Conservation (phyloP, 2,329 filamentous ascomycete genomes). For the Celoporthe dispersa region DNA sequence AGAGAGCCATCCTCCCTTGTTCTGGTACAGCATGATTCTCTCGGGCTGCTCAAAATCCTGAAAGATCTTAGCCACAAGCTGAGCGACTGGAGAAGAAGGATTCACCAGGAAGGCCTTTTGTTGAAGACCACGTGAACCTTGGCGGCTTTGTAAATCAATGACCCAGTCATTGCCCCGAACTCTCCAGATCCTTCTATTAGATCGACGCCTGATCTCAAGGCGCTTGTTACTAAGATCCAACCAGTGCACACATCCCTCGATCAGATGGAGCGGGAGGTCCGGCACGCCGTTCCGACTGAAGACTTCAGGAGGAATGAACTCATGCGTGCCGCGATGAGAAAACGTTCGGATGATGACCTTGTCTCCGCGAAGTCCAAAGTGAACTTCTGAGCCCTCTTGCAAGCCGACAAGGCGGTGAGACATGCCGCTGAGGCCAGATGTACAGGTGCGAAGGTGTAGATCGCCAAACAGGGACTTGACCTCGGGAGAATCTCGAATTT, state of each 20-base stretch:
- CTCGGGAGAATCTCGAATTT: conserved; percentile 48
- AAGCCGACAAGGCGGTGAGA: conserved; percentile 46
- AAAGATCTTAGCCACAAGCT: conserved; percentile 50
- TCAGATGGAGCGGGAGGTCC: conserved; percentile 56
- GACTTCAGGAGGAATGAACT: conserved; percentile 40
- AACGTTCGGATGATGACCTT: conserved; percentile 49
- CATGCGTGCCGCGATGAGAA: conserved; percentile 35
- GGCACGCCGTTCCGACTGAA: conserved; percentile 37
- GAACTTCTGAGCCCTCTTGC: conserved; percentile 48
- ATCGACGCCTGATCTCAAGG: conserved; percentile 56
- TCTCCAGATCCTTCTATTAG: conserved; percentile 38
- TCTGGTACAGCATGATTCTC: conserved; percentile 53
- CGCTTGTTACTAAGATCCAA: conserved; percentile 47
- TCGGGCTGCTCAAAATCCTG: conserved; percentile 50
- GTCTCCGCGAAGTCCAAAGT: conserved; percentile 55
- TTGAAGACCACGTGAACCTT: conserved; percentile 29
- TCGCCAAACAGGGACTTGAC: conserved; percentile 58
- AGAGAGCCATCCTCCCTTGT: conserved; percentile 37
- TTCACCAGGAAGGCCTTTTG: conserved; percentile 47
- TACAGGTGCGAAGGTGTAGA: conserved; percentile 51
- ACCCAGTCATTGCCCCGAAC: conserved; percentile 39
- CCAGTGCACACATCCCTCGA: conserved; percentile 64
- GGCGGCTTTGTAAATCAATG: conserved; percentile 36
- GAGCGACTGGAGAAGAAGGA: conserved; percentile 48
- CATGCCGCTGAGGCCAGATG: conserved; percentile 59